Evolutionary conservation across 2,329 filamentous ascomycete species (phyloP), one percentile per base, ranked within the genome.

Genomic region (Fusarium sp.): DNA sequence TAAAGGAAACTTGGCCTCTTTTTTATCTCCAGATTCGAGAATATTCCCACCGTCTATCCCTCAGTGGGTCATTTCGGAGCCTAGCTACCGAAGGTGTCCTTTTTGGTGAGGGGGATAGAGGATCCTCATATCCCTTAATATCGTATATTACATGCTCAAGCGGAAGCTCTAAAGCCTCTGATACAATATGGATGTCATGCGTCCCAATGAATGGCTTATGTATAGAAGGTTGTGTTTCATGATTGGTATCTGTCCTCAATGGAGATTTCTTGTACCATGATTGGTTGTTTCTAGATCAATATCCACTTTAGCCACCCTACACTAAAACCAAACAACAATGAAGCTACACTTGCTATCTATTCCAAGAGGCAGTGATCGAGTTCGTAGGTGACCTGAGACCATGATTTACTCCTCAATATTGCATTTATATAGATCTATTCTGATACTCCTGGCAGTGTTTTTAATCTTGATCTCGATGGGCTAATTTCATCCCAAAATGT

Each of bases 21-120:
- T 44, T 43, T n/a, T 56, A 55, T 53, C 74, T 75, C 71, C 69
- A 75, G 71, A 76, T 75, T 75, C 72, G 71, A 74, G 72, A 76
- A 76, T 71, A 74, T 76, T 76, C 74, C 67, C 51, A 58, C 60
- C 45, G 46, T 42, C 39, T 39, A 50, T 59, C 7, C 39, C n/a
- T 48, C 30, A 28, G 69, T 70, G 69, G 71, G 61, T 44, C 68
- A 23, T 8, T 42, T 64, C 70, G 70, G 70, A 74, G 65, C 62
- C 37, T 37, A 43, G 49, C 56, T 73, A 68, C 70, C 72, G 72
- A 71, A 70, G 19, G 51, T 71, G 44, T 71, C 49, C 64, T 71
- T 69, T 71, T 42, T 59, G 67, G 41, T 28, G 41, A 53, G 10
- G 23, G 23, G 10, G 26, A 58, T 48, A 51, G 63, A 65, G 63